Percentiles rank a stretch among this genome's conserved stretches.
Evolutionary conservation across 1,139 yeast genomes (phyloP).

Genomic region (Chernovozyma sophiae-reginae): DNA sequence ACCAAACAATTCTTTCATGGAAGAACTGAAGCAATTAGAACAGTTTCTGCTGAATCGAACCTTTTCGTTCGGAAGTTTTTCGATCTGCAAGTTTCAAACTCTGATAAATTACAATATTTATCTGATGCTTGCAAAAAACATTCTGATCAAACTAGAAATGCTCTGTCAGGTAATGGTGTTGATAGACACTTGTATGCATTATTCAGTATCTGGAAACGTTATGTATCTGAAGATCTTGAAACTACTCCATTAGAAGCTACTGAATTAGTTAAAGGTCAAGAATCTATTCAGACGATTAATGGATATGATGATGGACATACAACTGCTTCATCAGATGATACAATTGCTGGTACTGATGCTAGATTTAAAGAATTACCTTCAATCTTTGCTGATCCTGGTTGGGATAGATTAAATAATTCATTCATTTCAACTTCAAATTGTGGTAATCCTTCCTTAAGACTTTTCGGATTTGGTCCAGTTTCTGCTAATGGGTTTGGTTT

Average conservation of each 20-base stretch:
- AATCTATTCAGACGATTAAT: constrained; percentile 5
- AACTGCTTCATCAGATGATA: constrained; percentile 6
- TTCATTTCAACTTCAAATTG: constrained; percentile 43
- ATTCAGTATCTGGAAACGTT: constrained; percentile 84
- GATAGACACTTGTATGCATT: constrained; percentile 88
- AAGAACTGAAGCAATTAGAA: constrained; percentile 85
- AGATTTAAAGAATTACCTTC: constrained; percentile 27
- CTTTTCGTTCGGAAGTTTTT: constrained; percentile 81
- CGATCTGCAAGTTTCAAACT: constrained; percentile 57
- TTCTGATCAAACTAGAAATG: constrained; percentile 59
- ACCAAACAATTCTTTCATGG: constrained; percentile 85
- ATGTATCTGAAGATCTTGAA: constrained; percentile 35
- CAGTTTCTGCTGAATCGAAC: constrained; percentile 78
- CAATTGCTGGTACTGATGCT: constrained; percentile 4
- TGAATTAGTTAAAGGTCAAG: constrained; percentile 6
- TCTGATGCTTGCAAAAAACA: constrained; percentile 70
- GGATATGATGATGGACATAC: constrained; percentile 3
- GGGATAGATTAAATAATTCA: constrained; percentile 56
- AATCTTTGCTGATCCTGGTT: constrained; percentile 71
- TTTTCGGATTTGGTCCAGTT: constrained; percentile 92
- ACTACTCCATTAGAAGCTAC: constrained; percentile 5
- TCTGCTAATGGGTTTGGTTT: constrained; percentile 88
- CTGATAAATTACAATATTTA: constrained; percentile 58
- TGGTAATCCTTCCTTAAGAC: constrained; percentile 82
- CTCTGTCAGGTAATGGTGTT: constrained; percentile 78